These are phyloP conservation scores for Lepiota brunneoincarnata DNA, from an alignment of 768 basidiomycete species.

Conservation along the genomic window DNA sequence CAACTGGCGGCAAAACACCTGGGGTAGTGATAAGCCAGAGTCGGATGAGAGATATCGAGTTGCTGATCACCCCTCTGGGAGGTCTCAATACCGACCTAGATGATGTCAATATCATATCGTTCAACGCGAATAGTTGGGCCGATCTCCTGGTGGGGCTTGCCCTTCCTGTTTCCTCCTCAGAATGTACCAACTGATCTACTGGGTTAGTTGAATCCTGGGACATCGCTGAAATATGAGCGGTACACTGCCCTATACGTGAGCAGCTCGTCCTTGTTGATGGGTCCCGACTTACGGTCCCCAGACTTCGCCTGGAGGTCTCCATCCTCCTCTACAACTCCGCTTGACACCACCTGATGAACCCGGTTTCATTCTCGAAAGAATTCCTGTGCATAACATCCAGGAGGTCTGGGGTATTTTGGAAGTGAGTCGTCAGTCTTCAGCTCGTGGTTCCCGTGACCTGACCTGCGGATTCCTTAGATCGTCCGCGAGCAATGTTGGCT, in stretches of 20 bases:
- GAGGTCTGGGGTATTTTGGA: constrained; percentile 78
- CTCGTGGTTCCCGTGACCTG: neutral
- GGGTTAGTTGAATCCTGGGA: constrained; percentile 53
- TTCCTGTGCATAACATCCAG: constrained; percentile 69
- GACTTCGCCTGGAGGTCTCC: constrained; percentile 62
- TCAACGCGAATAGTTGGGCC: constrained; percentile 59
- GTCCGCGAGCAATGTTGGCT: constrained; percentile 85
- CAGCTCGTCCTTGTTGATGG: constrained; percentile 12
- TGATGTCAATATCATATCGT: constrained; percentile 36
- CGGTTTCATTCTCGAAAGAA: constrained; percentile 67
- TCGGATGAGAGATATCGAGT: constrained; percentile 71
- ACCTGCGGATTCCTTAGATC: constrained; percentile 39
- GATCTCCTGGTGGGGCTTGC: constrained; percentile 53
- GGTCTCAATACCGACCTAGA: constrained; percentile 39
- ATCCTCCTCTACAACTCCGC: constrained; percentile 70
- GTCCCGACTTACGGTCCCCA: constrained; percentile 22
- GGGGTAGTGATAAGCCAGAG: constrained; percentile 75
- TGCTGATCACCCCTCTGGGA: constrained; percentile 55
- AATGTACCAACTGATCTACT: constrained; percentile 1
- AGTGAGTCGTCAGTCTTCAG: constrained; percentile 31
- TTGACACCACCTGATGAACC: constrained; percentile 71
- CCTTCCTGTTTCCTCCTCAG: constrained; percentile 4
- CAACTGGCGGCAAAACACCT: constrained; percentile 38
- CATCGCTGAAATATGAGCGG: constrained; percentile 49
- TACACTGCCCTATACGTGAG: constrained; percentile 70